Base-by-base conservation (phyloP, 441 rosid species). In the Mallotus japonicus region DNA sequence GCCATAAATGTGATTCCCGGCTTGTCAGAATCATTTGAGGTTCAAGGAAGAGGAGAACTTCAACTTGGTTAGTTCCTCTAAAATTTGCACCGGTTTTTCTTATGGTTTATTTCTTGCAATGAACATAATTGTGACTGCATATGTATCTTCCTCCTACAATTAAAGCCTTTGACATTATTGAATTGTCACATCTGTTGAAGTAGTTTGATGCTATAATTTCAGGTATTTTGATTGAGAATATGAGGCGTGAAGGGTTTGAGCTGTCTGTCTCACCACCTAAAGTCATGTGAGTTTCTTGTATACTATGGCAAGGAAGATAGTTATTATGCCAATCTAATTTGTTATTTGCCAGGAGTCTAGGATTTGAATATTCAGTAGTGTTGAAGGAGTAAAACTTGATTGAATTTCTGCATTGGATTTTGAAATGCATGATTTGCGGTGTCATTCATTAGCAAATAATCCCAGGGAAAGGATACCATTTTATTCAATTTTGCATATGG, bases 171-270 rank as follows among this genome's bases (percentile, higher is more conserved):
- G 20, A 34, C 16, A 28, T 8, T 42, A 51, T 70, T 62, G 13
- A 62, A 12, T 24, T 47, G 19, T 63, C 63, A 16, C 44, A 11
- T 73, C 19, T 73, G 72, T 72, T 77, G 72, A 72, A 67, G 13
- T 79, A 17, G 16, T 76, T 57, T 67, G 24, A 32, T 73, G 2
- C 59, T 55, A 19, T 74, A 44, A 72, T 70, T 77, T 76, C 87
- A 95, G 98, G 97, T 76, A 95, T 95, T 77, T 83, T 95, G 81
- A 91, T 95, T 75, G 97, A 95, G 91, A 95, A 95, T 81, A 91
- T 92, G 98, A 87, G 99, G 81, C 90, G 97, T 61, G 98, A 92
- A 90, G 96, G 98, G 71, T 92, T 90, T 84, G 99, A 92, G 83
- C 88, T 92, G 54, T 95, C 97, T 13, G 87, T 95, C 69, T 95